Evolutionary conservation across 202 grass and related monocot genomes (phyloP), one percentile per base, ranked within the genome.

Genomic region (Sporobolus alterniflorus): DNA sequence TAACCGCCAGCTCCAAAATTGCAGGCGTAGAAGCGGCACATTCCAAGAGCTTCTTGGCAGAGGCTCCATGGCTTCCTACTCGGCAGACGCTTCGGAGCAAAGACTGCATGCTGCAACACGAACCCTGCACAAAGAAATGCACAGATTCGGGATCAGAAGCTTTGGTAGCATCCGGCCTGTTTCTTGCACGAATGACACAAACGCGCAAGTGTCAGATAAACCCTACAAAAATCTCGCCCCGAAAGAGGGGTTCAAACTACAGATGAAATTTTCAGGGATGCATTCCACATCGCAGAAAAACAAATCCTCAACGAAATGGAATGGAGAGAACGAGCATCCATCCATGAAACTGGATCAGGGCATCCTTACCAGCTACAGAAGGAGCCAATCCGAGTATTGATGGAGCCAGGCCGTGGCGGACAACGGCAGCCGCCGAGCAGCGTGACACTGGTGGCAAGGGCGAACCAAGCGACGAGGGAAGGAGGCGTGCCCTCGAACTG

Each of bases 21-120:
- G 33, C 67, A 20, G 29, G 40, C n/a, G 71, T 17, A 64, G 30
- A 6, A 14, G 16, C 62, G 9, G 57, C 18, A 28, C 24, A 41
- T 0, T 76, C 71, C 64, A 82, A 11, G 71, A 87, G 52, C 52
- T 69, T 66, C 17, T 74, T 69, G 9, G 78, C 62, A 9, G 71
- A 29, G 4, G 43, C 8, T 36, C 42, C 64, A 26, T 31, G 25
- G 71, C 51, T 63, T 24, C 78, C 25, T 13, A 25, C 64, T 82
- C 43, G 52, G 67, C 71, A 82, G 52, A 63, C 18, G 1, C 28
- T 70, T 51, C 71, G 52, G 32, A 75, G 18, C 71, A 87, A 70
- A 62, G 77, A 60, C 16, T 87, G 71, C 85, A 75, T 75, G 70
- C 9, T 62, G 41, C 11, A 30, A 59, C 30, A 34, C 17, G 28